Base-by-base conservation (phyloP, 352 stramenopile species). In the Proteromonas lacertae region DNA sequence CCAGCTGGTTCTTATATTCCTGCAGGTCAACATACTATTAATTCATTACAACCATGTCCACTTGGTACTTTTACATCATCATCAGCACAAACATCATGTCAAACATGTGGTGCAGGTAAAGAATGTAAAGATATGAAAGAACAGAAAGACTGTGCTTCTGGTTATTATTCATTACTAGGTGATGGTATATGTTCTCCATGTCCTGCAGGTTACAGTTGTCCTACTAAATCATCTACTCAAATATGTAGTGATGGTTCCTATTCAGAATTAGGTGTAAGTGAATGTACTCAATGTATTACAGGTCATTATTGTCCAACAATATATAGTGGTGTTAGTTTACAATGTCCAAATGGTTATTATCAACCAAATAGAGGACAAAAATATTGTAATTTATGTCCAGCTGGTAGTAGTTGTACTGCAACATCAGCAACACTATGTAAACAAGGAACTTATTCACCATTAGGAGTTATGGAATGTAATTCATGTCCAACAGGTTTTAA, bases 171-270 rank as follows among this genome's bases (percentile, higher is more conserved):
- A 18, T 17, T 57, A 1, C 56, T 41, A 43, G 29, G 45, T 32
- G 14, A 19, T 12, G 36, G 62, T 0, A 35, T 46, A 21, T 87
- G 73, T 38, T 51, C 59, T 22, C 51, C 50, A 3, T 88, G 72
- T 38, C 70, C 69, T 1, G 59, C 59, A 0, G 71, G 71, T 0
- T 75, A 56, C 42, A 73, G 56, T 34, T 87, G 71, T 44, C 43
- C 60, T 0, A 31, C 43, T 2, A 40, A 47, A 20, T 48, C 32
- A 17, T 36, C 42, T 18, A 50, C 41, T 24, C 35, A 38, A n/a
- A n/a, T n/a, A n/a, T n/a, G n/a, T n/a, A n/a, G n/a, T n/a, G n/a
- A n/a, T n/a, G n/a, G n/a, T n/a, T n/a, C n/a, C n/a, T n/a, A n/a
- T n/a, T n/a, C 25, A 30, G 40, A 29, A 29, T 32, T 16, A 9